Conservation (phyloP, 2,329 filamentous ascomycete genomes). For the Beauveria varroae region DNA sequence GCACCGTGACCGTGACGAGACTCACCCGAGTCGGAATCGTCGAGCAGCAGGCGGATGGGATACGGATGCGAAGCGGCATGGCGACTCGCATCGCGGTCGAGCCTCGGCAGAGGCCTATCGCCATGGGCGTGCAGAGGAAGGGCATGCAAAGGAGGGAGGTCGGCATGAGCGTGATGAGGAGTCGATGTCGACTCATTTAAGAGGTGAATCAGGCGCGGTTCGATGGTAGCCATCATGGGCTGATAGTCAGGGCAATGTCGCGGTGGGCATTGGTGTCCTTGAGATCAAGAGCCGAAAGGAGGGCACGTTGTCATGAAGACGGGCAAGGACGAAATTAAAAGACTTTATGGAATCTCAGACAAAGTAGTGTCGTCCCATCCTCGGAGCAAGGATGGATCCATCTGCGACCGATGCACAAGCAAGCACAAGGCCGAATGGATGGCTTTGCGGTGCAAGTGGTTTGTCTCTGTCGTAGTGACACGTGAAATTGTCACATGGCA, state of each 20-base stretch:
- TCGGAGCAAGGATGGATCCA: slow-evolving; percentile 13
- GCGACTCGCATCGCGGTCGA: slow-evolving; percentile 40
- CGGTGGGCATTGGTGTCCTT: slow-evolving; percentile 21
- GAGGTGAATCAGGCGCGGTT: slow-evolving; percentile 59
- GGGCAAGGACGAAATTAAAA: slow-evolving; percentile 7
- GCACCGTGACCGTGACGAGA: slow-evolving; percentile 36
- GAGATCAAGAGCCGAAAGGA: slow-evolving; percentile 10
- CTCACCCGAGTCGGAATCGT: slow-evolving; percentile 30
- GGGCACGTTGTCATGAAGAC: background rate
- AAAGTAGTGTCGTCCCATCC: slow-evolving; percentile 12
- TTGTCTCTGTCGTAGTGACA: slow-evolving; percentile 10
- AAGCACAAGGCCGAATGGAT: slow-evolving; percentile 4
- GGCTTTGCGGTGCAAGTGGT: background rate
- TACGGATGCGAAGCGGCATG: slow-evolving; percentile 21
- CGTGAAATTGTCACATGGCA: slow-evolving; percentile 14
- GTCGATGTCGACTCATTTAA: slow-evolving; percentile 47
- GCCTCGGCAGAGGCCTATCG: slow-evolving; percentile 41
- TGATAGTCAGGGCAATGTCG: slow-evolving; percentile 18
- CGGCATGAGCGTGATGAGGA: slow-evolving; percentile 40
- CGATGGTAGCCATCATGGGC: slow-evolving; percentile 56
- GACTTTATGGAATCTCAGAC: slow-evolving; percentile 1
- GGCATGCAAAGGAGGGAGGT: slow-evolving; percentile 48
- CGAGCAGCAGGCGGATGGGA: slow-evolving; percentile 34
- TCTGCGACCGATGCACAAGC: slow-evolving; percentile 11
- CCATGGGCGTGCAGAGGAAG: slow-evolving; percentile 35